phyloP scores from a whole-genome alignment of 2,329 filamentous ascomycete species.

The Karstenula rhodostoma region DNA sequence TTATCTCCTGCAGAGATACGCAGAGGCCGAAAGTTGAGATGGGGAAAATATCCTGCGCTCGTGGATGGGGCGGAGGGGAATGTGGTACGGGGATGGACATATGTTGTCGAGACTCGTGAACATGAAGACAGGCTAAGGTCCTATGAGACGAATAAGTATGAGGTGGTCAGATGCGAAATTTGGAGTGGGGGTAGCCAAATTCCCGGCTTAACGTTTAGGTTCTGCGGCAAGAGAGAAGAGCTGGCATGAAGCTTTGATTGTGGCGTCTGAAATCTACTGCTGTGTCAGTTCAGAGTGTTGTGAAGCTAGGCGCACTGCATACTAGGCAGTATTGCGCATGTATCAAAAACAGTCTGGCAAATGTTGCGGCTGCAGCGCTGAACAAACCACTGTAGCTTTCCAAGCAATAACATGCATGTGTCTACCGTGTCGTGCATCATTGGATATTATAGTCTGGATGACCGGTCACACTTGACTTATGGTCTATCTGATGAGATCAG shows the following conservation, averaged over 20 bases:
- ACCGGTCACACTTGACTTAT: background rate
- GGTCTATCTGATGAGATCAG: background rate
- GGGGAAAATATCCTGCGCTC: slow-evolving; percentile 15
- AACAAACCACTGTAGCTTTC: background rate
- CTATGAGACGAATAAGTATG: slow-evolving; percentile 15
- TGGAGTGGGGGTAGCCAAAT: background rate
- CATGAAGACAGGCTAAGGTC: slow-evolving; percentile 13
- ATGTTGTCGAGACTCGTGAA: slow-evolving; percentile 4
- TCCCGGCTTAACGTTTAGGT: background rate
- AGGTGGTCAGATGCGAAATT: slow-evolving; percentile 18
- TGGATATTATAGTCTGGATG: background rate
- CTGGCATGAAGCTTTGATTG: background rate
- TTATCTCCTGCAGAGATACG: background rate
- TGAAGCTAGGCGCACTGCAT: too few relatives aligned
- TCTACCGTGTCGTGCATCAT: background rate
- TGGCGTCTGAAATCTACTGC: background rate
- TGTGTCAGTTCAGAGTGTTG: too few relatives aligned
- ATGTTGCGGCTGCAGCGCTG: background rate
- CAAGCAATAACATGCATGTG: too few relatives aligned
- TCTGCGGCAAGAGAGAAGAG: background rate
- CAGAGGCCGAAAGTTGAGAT: slow-evolving; percentile 9
- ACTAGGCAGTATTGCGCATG: too few relatives aligned
- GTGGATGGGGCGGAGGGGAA: slow-evolving; percentile 8
- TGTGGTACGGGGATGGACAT: slow-evolving; percentile 1
- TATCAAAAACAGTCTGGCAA: background rate